Evolutionary conservation across 176 grass and related monocot genomes (phyloP).

Genomic region (Musa schizocarpa): DNA sequence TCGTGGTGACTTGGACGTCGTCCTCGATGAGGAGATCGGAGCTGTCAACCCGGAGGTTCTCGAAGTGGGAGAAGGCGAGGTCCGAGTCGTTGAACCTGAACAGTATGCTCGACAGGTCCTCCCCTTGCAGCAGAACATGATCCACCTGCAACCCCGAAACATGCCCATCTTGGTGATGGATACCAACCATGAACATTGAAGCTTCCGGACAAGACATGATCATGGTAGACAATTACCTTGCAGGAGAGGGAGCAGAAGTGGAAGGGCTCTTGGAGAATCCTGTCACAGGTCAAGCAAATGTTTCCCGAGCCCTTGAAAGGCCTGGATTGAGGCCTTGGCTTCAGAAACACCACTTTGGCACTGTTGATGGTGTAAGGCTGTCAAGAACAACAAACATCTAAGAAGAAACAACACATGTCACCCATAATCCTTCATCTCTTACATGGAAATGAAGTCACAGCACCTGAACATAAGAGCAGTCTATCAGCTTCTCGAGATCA

Average conservation of each 20-base stretch:
- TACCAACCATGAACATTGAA: too few relatives aligned
- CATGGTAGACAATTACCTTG: slow-evolving; percentile 36
- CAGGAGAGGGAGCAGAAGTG: slow-evolving; percentile 98
- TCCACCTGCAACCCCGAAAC: slow-evolving; percentile 46
- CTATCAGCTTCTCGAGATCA: slow-evolving; percentile 83
- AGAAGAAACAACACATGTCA: background rate
- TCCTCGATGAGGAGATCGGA: slow-evolving; percentile 36
- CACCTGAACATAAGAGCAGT: slow-evolving; percentile 91
- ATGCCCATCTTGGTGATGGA: background rate
- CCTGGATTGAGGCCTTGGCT: slow-evolving; percentile 85
- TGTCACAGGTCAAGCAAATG: slow-evolving; percentile 83
- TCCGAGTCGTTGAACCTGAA: slow-evolving; percentile 60
- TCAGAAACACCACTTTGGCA: slow-evolving; percentile 93
- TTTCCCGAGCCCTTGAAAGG: slow-evolving; percentile 99
- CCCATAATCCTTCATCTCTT: background rate
- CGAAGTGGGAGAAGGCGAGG: slow-evolving; percentile 58
- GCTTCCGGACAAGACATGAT: background rate
- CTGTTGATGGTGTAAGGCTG: slow-evolving; percentile 99
- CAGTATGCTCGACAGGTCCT: slow-evolving; percentile 88
- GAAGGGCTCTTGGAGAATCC: slow-evolving; percentile 97
- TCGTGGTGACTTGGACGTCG: slow-evolving; percentile 41
- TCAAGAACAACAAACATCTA: background rate
- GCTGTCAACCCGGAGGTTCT: slow-evolving; percentile 69
- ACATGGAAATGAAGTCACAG: background rate
- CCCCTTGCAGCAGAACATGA: slow-evolving; percentile 84